Percentiles rank a stretch among this genome's conserved stretches.
Conservation (phyloP, 495 filamentous ascomycete species). For the Podospora sp. region DNA sequence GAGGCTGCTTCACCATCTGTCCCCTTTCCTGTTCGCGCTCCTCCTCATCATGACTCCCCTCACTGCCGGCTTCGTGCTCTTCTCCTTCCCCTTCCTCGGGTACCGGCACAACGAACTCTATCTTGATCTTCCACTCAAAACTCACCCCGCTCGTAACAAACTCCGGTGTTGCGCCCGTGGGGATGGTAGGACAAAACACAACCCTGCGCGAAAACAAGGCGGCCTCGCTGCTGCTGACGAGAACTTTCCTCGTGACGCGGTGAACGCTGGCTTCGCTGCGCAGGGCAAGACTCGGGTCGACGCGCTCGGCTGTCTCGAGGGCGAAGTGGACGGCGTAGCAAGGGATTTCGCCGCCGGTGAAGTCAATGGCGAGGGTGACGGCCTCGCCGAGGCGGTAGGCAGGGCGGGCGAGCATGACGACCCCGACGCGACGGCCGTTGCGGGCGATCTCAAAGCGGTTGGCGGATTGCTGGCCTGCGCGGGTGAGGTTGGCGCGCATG, state of each 20-base stretch:
- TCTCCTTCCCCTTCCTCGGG: background rate
- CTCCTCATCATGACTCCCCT: background rate
- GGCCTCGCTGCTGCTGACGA: slow-evolving; percentile 75
- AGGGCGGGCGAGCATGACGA: slow-evolving; percentile 85
- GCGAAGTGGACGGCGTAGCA: slow-evolving; percentile 78
- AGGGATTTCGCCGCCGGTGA: slow-evolving; percentile 69
- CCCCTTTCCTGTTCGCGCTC: background rate
- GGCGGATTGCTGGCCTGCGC: slow-evolving; percentile 62
- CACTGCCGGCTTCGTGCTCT: background rate
- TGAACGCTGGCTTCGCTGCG: slow-evolving; percentile 80
- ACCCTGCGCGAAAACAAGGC: slow-evolving; percentile 77
- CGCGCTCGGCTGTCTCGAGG: slow-evolving; percentile 76
- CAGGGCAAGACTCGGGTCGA: slow-evolving; percentile 78
- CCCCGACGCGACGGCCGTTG: slow-evolving; percentile 79
- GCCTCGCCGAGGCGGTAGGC: slow-evolving; percentile 89
- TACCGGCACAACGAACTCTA: slow-evolving; percentile 80
- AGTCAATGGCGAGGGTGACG: slow-evolving; percentile 80
- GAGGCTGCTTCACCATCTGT: background rate
- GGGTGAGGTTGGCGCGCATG: slow-evolving; percentile 68
- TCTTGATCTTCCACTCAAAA: slow-evolving; percentile 79
- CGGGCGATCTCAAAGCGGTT: slow-evolving; percentile 95
- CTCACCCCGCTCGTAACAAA: slow-evolving; percentile 86
- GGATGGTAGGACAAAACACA: slow-evolving; percentile 79
- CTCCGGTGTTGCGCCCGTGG: slow-evolving; percentile 76
- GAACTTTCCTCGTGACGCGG: slow-evolving; percentile 78